Base-by-base conservation (phyloP, 2,329 filamentous ascomycete genomes). In the Leptographium galeiforme region DNA sequence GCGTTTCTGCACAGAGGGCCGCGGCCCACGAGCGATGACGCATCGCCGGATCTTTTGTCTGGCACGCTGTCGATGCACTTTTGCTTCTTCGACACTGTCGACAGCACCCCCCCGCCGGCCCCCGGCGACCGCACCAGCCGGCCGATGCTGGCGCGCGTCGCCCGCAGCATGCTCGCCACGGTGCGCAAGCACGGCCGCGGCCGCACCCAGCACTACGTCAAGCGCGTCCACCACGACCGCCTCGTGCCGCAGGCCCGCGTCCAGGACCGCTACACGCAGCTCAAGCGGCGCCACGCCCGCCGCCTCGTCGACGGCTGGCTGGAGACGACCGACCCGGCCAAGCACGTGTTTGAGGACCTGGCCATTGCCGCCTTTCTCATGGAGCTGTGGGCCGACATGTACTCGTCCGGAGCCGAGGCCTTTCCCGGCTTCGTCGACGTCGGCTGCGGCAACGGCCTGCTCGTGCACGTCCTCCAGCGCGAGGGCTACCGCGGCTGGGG, bases 381-480 rank as follows among this genome's bases (percentile, higher is more conserved):
- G 32, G 90, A 96, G 70, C 71, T 97, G 2, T 98, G 93, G 93
- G 70, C 72, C 13, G 81, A 85, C 55, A 91, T 95, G 82, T 97
- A 97, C 64, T 63, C 61, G 40, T 40, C 39, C 2, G 25, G n/a
- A 2, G 8, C 13, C 32, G 33, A 2, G 1, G 30, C 59, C 0
- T 96, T 95, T 61, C 87, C 89, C 0, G 90, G 91, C 0, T 98
- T 97, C 62, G 87, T 96, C 19, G 93, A 98, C 63, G 89, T 98
- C 47, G 93, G 91, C 6, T 97, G 93, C 64, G 93, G 93, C 2
- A 98, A 97, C 63, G 93, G 93, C 1, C 73, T 98, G 4, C 77
- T 98, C 1, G 87, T 95, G 8, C 80, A 94, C 63, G 79, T 98
- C 40, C 77, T 98, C 6, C 75, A 82, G 14, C 71, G 77, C 55